phyloP scores from a whole-genome alignment of 2,329 filamentous ascomycete genomes.

The Daldinia sp. region DNA sequence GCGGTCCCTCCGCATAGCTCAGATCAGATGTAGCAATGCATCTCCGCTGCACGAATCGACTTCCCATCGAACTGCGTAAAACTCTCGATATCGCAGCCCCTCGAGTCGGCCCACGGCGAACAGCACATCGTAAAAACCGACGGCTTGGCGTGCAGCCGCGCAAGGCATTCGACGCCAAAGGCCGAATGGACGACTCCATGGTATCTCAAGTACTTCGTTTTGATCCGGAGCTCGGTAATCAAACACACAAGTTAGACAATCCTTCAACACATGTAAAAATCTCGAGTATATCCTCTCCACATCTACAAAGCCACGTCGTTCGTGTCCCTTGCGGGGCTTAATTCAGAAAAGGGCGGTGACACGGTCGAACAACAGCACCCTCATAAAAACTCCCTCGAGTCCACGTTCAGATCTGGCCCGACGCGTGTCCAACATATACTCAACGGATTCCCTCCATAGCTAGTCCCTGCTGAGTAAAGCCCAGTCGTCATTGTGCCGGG shows the following conservation, averaged over 20 bases:
- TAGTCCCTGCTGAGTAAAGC: slow-evolving; percentile 1
- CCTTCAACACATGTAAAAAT: neutral
- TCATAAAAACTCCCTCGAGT: neutral
- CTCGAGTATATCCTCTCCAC: neutral
- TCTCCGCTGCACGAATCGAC: slow-evolving; percentile 27
- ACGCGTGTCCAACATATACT: neutral
- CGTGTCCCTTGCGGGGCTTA: neutral
- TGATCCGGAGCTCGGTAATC: neutral
- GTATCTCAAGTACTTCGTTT: neutral
- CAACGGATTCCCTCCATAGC: neutral
- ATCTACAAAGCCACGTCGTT: neutral
- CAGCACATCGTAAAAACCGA: neutral
- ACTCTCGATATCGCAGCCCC: neutral
- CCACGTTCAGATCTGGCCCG: neutral
- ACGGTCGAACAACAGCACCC: neutral
- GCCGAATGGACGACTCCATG: slow-evolving; percentile 12
- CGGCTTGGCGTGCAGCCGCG: neutral
- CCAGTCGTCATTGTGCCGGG: neutral
- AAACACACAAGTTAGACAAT: neutral
- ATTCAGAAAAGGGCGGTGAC: neutral
- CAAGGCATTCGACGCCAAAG: neutral
- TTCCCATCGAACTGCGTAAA: neutral
- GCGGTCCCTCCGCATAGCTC: slow-evolving; percentile 46
- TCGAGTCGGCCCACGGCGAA: neutral
- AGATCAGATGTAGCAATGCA: slow-evolving; percentile 40